Conservation (phyloP, 768 basidiomycete species). For the Boletus subcaerulescens region DNA sequence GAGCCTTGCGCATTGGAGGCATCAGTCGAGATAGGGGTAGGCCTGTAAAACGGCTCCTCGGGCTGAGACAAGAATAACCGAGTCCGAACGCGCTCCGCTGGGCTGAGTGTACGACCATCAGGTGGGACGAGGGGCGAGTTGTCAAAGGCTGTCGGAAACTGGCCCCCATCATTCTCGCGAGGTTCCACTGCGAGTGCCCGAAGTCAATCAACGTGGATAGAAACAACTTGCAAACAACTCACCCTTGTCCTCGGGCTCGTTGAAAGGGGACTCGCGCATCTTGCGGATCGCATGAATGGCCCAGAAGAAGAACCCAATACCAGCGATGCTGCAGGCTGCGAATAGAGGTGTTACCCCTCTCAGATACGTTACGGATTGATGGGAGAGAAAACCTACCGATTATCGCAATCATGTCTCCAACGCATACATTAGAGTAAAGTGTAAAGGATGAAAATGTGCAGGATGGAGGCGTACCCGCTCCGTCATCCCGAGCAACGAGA, state of each 20-base stretch:
- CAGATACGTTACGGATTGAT: not conserved
- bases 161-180: not conserved
- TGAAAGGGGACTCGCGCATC: conserved; percentile 15
- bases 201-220: not conserved
- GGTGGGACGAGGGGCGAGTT: not conserved
- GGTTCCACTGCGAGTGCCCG: not conserved
- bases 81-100: conserved; percentile 8
- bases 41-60: not conserved
- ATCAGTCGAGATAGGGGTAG: not conserved
- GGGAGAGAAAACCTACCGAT: conserved; percentile 11
- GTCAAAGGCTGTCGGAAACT: not conserved
- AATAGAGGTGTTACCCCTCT: not conserved
- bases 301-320: conserved; percentile 20
- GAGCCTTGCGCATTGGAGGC: not conserved
- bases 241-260: not conserved
- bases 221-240: not conserved
- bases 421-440: conserved; percentile 12
- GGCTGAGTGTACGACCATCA: conserved; percentile 3
- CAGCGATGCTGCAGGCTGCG: conserved; percentile 17
- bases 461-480: not conserved
- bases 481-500: not conserved
- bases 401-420: conserved; percentile 24
- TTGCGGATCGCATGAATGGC: conserved; percentile 20
- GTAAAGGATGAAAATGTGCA: conserved; percentile 12
- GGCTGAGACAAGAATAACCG: conserved; percentile 5